These are phyloP conservation scores for Nannochloropsis gaditana DNA, from an alignment of 108 stramenopile species.

Conservation along the genomic window DNA sequence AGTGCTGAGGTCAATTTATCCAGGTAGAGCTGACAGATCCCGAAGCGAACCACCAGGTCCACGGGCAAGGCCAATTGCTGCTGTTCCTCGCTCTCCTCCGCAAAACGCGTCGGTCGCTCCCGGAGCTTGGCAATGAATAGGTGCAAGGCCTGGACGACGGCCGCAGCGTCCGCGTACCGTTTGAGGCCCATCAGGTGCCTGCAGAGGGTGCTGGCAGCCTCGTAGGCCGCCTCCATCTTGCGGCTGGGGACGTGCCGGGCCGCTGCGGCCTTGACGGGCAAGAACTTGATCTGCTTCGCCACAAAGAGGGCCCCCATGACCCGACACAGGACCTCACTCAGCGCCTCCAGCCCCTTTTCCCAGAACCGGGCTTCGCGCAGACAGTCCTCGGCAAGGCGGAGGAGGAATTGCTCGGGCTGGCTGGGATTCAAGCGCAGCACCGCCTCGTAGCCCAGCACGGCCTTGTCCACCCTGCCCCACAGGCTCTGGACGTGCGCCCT, in stretches of 20 bases:
- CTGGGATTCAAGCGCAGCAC: background rate
- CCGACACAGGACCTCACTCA: background rate
- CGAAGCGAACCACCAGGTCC: background rate
- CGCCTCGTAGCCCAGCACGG: background rate
- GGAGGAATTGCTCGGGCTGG: background rate
- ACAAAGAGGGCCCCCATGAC: background rate
- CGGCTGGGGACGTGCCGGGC: background rate
- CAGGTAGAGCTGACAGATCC: background rate
- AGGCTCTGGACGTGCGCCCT: background rate
- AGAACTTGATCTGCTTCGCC: background rate
- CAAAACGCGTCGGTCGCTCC: background rate
- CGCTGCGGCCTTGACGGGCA: background rate
- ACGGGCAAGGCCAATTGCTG: conserved; percentile 12
- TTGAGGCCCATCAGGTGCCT: conserved; percentile 2
- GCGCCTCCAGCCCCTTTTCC: background rate
- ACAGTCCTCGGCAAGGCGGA: background rate
- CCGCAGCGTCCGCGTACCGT: background rate
- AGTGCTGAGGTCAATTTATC: background rate
- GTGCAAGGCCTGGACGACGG: background rate
- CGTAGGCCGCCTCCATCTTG: background rate
- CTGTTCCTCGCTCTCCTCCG: background rate
- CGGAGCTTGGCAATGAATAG: background rate
- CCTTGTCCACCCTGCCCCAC: background rate
- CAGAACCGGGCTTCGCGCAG: background rate
- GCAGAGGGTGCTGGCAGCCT: background rate